phyloP scores from a whole-genome alignment of 2,329 filamentous ascomycete genomes.

The Trichoderma gracile region DNA sequence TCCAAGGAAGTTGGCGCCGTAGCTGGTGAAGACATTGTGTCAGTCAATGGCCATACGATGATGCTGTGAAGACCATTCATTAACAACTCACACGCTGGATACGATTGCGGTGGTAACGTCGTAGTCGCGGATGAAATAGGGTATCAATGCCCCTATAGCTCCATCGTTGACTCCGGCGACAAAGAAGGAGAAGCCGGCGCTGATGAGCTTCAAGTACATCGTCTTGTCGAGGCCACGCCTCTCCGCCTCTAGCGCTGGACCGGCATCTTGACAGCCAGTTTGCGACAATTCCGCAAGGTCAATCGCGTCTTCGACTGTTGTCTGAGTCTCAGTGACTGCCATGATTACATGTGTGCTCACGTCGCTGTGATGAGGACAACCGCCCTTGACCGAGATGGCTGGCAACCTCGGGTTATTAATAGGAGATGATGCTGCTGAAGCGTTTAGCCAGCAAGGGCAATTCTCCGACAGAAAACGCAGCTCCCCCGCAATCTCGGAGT shows the following conservation, averaged over 20 bases:
- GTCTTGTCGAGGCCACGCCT: constrained; percentile 28
- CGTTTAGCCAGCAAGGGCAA: neutral
- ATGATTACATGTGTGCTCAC: neutral
- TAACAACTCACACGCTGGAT: constrained; percentile 46
- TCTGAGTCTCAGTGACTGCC: constrained; percentile 15
- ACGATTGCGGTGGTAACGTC: constrained; percentile 53
- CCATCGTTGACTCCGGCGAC: constrained; percentile 66
- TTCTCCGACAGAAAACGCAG: constrained; percentile 5
- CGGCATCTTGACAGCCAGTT: neutral
- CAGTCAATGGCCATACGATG: neutral
- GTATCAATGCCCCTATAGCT: constrained; percentile 62
- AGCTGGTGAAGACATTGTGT: constrained; percentile 38
- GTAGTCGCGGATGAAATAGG: constrained; percentile 61
- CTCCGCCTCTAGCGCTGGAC: neutral
- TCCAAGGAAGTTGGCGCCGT: constrained; percentile 58
- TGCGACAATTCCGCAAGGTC: constrained; percentile 2
- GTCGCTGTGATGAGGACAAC: neutral
- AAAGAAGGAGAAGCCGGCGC: constrained; percentile 63
- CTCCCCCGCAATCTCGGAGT: constrained; percentile 9
- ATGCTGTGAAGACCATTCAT: no score
- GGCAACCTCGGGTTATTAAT: neutral
- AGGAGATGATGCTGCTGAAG: neutral
- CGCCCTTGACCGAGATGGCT: neutral
- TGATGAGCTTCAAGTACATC: constrained; percentile 50
- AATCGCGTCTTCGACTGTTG: constrained; percentile 1